These are phyloP conservation scores for Podaxis sp. DNA, from an alignment of 768 basidiomycete species.

Conservation along the genomic window DNA sequence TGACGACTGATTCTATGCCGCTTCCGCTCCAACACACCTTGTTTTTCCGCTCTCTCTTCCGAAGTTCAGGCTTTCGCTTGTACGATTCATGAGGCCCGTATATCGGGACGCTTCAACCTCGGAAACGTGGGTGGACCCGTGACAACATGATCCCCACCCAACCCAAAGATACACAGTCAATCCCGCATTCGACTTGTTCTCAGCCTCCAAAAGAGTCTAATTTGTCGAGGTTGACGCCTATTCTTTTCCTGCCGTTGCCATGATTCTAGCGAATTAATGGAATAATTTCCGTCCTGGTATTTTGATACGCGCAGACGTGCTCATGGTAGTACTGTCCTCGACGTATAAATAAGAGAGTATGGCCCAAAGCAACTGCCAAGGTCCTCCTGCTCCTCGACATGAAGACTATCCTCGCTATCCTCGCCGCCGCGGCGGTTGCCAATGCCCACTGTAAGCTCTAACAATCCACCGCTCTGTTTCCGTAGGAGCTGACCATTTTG, in stretches of 20 bases:
- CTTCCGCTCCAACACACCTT: neutral
- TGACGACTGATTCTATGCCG: neutral
- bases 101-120: constrained; percentile 19
- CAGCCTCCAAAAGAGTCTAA: neutral
- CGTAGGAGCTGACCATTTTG: neutral
- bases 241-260: neutral
- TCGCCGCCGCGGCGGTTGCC: constrained; percentile 36
- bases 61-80: constrained; percentile 17
- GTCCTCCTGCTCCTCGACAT: constrained; percentile 24
- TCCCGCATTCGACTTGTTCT: neutral
- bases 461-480: neutral
- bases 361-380: neutral
- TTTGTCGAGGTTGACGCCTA: neutral
- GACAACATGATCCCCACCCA: neutral
- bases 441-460: constrained; percentile 34
- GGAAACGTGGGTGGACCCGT: constrained; percentile 10
- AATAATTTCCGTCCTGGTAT: neutral
- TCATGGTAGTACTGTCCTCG: neutral
- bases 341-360: constrained; percentile 4
- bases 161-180: neutral
- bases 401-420: constrained; percentile 34
- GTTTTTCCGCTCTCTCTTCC: constrained; percentile 15
- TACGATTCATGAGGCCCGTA: constrained; percentile 10
- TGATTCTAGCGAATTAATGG: constrained; percentile 10
- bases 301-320: neutral